Percentiles rank a stretch among this genome's conserved stretches.
Conservation (phyloP, 306 rosid genomes). For the Glycine latifolia region DNA sequence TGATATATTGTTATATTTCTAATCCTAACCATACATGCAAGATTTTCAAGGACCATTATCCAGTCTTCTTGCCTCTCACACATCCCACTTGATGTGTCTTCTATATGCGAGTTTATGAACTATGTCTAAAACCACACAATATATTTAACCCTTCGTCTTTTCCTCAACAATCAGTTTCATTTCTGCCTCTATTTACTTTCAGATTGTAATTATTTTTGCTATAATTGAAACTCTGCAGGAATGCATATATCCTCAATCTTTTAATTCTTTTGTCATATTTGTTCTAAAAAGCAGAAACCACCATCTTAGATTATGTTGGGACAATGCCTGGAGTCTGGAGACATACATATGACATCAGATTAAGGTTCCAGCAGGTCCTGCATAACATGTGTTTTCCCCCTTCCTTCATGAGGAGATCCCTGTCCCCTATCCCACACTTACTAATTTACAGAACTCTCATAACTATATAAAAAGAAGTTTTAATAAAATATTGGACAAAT, state of each 20-base stretch:
- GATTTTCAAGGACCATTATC: constrained; percentile 3
- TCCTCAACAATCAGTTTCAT: not conserved
- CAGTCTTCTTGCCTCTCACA: not conserved
- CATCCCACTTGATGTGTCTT: not conserved
- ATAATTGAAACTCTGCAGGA: not conserved
- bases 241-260: constrained; percentile 20
- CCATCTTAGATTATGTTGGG: not conserved
- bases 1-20: not conserved
- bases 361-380: constrained; percentile 3
- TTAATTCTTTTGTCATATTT: not conserved
- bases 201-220: not conserved
- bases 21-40: not conserved
- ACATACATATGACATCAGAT: not conserved
- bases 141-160: not conserved
- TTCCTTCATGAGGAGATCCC: not conserved
- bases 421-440: constrained; percentile 19
- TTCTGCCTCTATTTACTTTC: not conserved
- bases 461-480: not conserved
- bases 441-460: constrained; percentile 11
- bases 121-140: not conserved
- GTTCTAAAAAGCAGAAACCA: constrained; percentile 4
- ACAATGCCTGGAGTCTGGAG: not conserved
- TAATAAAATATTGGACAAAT: not conserved
- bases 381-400: not conserved
- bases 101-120: not conserved